phyloP scores from a whole-genome alignment of 2,329 filamentous ascomycete species.

The Drechslerella coelobrocha region DNA sequence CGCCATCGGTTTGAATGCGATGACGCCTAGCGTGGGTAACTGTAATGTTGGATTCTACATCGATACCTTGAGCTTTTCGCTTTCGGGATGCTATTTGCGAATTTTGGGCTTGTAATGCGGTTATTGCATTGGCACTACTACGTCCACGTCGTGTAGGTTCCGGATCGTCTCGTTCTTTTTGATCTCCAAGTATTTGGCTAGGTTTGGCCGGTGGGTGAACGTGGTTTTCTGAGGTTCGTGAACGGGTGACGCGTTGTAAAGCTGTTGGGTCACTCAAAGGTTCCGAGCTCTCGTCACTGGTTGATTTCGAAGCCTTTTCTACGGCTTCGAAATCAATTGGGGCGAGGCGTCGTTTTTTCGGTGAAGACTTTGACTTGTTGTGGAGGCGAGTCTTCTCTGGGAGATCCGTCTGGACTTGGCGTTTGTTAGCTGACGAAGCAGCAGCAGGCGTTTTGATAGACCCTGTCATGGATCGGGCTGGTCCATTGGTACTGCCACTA shows the following conservation, averaged over 20 bases:
- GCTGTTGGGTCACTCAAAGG: not conserved
- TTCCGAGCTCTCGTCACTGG: conserved; percentile 15
- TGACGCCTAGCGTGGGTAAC: not conserved
- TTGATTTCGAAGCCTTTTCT: not conserved
- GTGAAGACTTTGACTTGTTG: conserved; percentile 22
- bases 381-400: conserved; percentile 28
- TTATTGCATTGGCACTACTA: too few relatives aligned
- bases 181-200: too few relatives aligned
- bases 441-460: not conserved
- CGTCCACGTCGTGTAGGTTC: too few relatives aligned
- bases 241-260: conserved; percentile 10
- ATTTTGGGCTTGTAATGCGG: too few relatives aligned
- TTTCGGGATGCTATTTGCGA: too few relatives aligned
- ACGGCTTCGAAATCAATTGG: conserved; percentile 25
- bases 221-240: not conserved
- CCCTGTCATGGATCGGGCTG: not conserved
- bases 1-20: conserved; percentile 1
- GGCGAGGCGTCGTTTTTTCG: conserved; percentile 31
- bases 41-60: not conserved
- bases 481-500: not conserved
- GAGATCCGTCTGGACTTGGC: conserved; percentile 4
- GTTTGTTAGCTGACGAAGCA: conserved; percentile 4
- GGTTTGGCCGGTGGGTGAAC: not conserved
- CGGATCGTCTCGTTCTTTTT: too few relatives aligned
- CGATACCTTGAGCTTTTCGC: not conserved